Evolutionary conservation across 371 early-diverging fungal genomes (phyloP), one percentile per base, ranked within the genome.

Genomic region (Blakeslea trispora): DNA sequence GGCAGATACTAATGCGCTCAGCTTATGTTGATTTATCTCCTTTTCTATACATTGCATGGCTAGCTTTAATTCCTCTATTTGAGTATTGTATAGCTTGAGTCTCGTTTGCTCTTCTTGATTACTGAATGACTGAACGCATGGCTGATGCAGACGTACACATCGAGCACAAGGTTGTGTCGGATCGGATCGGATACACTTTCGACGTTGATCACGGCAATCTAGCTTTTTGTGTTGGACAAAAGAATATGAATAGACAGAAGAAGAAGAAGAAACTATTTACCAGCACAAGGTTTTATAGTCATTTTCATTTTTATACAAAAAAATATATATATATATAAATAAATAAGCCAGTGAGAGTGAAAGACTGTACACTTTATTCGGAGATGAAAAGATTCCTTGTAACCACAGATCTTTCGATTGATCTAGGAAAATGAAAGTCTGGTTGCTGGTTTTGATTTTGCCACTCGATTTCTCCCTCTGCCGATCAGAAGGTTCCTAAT

Each of bases 151-250:
- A 13, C 37, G 48, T 11, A 13, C 32, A 48, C 48, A 48, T 10
- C 48, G 31, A 31, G 15, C n/a, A 17, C 48, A 48, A 32, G 28
- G 11, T 28, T 15, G 8, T 15, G 9, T 17, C 5, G 17, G 17
- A 18, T 24, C 13, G 8, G 48, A 10, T 31, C 48, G 48, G 18
- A 48, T 31, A 48, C 48, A 48, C 32, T 48, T 48, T 9, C 48
- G 48, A 32, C 48, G 48, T 17, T 48, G 48, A 17, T 32, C 32
- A 8, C 48, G 48, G 17, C 48, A 48, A 17, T 48, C 48, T 48
- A 48, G 18, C 23, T 37, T 37, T 37, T 10, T 6, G 7, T 37
- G 2, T 13, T 13, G 14, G 11, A 37, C 37, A 6, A 14, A 13
- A 7, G 9, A 13, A 37, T 37, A 37, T 37, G 2, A 18, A 15